These are phyloP conservation scores for Orobanche coerulescens DNA, from an alignment of 257 asterid genomes.

Conservation along the genomic window DNA sequence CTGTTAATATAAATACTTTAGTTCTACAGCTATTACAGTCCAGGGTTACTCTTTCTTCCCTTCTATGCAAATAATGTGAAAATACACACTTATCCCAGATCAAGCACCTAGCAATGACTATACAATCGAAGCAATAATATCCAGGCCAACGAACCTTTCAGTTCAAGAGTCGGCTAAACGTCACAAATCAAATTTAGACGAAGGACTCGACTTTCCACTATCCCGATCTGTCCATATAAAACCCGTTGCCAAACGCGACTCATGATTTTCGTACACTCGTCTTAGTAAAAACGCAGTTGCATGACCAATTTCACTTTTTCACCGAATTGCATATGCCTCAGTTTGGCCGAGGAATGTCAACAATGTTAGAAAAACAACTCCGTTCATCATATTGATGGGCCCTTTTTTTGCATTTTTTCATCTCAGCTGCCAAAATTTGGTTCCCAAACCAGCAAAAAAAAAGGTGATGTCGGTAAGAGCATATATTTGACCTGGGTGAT, in stretches of 20 bases:
- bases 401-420: background rate
- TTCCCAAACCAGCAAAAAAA: conserved; percentile 29
- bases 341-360: background rate
- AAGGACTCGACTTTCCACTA: background rate
- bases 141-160: conserved; percentile 25
- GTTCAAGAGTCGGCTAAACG: background rate
- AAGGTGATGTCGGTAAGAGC: conserved; percentile 14
- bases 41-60: conserved; percentile 33
- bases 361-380: too few relatives aligned
- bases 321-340: background rate
- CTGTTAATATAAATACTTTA: conserved; percentile 27
- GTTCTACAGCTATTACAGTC: conserved; percentile 39
- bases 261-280: background rate
- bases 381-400: background rate
- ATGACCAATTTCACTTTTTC: background rate
- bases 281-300: background rate
- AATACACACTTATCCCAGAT: conserved; percentile 44
- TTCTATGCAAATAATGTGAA: conserved; percentile 36
- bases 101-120: conserved; percentile 37
- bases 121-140: conserved; percentile 37
- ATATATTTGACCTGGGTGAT: background rate
- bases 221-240: background rate
- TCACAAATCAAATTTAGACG: background rate
- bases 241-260: background rate
- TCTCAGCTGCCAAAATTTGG: conserved; percentile 8